Evolutionary conservation across 495 filamentous ascomycete species (phyloP).

Genomic region (Aspergillus campestris): DNA sequence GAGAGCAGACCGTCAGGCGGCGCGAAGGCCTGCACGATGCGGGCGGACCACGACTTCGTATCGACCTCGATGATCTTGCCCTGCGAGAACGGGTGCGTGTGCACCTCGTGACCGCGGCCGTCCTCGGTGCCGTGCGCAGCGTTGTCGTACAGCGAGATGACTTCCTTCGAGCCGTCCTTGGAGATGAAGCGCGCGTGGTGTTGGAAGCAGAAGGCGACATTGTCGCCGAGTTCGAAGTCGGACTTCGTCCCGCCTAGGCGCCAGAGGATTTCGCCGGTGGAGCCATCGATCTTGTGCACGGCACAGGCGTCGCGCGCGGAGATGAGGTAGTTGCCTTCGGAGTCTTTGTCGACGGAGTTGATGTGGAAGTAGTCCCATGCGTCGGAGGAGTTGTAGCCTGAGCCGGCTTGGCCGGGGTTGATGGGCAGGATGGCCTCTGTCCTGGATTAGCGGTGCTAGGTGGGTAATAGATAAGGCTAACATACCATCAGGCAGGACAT

Average conservation of each 20-base stretch:
- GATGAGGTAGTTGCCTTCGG: conserved; percentile 44
- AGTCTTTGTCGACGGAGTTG: conserved; percentile 31
- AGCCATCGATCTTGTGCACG: conserved; percentile 49
- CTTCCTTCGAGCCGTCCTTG: conserved; percentile 32
- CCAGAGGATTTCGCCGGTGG: conserved; percentile 50
- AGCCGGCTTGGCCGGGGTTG: conserved; percentile 44
- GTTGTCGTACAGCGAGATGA: conserved; percentile 47
- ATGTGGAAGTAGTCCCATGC: conserved; percentile 38
- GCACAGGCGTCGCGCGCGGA: conserved; percentile 46
- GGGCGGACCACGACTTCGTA: conserved; percentile 39
- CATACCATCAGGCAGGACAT: conserved; percentile 37
- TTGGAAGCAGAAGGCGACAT: conserved; percentile 48
- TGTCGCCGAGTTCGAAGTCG: conserved; percentile 30
- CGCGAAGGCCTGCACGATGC: conserved; percentile 32
- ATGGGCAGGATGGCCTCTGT: conserved; percentile 42
- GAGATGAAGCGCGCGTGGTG: conserved; percentile 48
- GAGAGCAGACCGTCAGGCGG: conserved; percentile 41
- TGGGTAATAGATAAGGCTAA: background rate
- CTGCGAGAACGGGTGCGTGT: conserved; percentile 37
- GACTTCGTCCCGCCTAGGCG: conserved; percentile 40
- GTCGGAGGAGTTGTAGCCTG: conserved; percentile 35
- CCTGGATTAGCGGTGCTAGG: conserved; percentile 1
- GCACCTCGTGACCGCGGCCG: conserved; percentile 32
- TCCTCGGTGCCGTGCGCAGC: conserved; percentile 35
- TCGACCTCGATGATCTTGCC: conserved; percentile 49